Evolutionary conservation across 108 stramenopile genomes (phyloP), one percentile per base, ranked within the genome.

Genomic region (Discostella stelligeroides): DNA sequence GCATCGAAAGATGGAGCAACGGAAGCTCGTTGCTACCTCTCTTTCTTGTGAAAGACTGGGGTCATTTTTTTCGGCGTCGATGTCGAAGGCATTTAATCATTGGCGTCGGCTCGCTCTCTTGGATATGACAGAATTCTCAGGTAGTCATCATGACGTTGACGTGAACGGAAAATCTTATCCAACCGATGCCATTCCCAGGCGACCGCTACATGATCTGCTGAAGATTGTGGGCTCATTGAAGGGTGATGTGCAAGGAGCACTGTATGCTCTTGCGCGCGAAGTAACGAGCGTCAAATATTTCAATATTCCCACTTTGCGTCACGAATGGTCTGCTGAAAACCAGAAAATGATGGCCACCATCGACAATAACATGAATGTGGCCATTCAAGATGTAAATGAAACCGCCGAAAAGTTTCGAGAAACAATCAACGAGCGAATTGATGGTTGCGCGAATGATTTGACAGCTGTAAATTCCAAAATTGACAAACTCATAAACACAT

Each of bases 91-190:
- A 27, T 72, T 83, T 47, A 65, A 75, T 62, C 79, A 68, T 15
- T 83, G 82, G 82, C 82, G 75, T 25, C 76, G 82, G 4, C 41
- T 70, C 38, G 62, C 54, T 29, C 30, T 80, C 21, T 25, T 66
- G 17, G 68, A 71, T 34, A 80, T 66, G 47, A 69, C 65, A 37
- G 66, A 55, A 15, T 50, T 41, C 30, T 57, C 30, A 57, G 14
- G 41, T 60, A 17, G 41, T 27, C 28, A 34, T 20, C 23, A 58
- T 21, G n/a, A 12, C 12, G 61, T 40, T 18, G 54, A 29, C 25
- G 51, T 14, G 46, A 46, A 43, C 15, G 7, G 12, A 20, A 24
- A 24, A 34, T 21, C 12, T 18, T 30, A 8, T 15, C 2, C 28
- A 67, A 55, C 20, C 27, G 3, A 51, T 61, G 15, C 30, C 43